Conservation (phyloP, 2,329 filamentous ascomycete genomes). For the Incumbomyces lentus region DNA sequence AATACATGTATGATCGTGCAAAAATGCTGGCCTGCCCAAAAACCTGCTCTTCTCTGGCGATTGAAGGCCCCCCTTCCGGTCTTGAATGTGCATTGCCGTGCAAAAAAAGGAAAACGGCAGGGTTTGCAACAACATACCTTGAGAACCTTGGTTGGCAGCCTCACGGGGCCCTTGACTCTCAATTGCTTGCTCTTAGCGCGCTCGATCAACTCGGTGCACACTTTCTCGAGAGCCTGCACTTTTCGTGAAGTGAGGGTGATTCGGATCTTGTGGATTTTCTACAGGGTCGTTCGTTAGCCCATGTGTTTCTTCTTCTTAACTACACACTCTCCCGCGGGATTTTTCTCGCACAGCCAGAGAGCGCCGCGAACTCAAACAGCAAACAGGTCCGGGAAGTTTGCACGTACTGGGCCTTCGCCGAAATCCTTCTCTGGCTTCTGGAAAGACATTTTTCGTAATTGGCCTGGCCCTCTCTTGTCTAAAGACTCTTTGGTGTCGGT, state of each 20-base stretch:
- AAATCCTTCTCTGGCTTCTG: constrained; percentile 92
- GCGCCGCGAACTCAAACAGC: background rate
- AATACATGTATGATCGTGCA: too few species aligned
- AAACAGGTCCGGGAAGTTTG: background rate
- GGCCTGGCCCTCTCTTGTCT: constrained; percentile 28
- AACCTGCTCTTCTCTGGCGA: too few species aligned
- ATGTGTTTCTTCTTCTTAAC: background rate
- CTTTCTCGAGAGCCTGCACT: constrained; percentile 92
- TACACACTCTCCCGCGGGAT: background rate
- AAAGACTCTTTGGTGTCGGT: constrained; percentile 22
- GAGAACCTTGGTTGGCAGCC: constrained; percentile 92
- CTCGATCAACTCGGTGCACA: constrained; percentile 96
- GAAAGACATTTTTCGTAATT: constrained; percentile 88
- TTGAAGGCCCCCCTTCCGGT: too few species aligned
- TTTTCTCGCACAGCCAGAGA: background rate
- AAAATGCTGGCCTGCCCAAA: too few species aligned
- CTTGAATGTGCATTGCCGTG: too few species aligned
- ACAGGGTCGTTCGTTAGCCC: constrained; percentile 13
- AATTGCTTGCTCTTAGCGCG: constrained; percentile 98
- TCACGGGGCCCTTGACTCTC: constrained; percentile 95
- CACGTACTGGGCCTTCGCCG: constrained; percentile 71
- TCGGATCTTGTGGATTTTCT: constrained; percentile 96
- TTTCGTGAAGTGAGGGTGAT: constrained; percentile 96
- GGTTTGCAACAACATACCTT: constrained; percentile 38
- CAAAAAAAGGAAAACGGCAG: background rate